Base-by-base conservation (phyloP, 352 stramenopile species). In the Globisporangium nunn region DNA sequence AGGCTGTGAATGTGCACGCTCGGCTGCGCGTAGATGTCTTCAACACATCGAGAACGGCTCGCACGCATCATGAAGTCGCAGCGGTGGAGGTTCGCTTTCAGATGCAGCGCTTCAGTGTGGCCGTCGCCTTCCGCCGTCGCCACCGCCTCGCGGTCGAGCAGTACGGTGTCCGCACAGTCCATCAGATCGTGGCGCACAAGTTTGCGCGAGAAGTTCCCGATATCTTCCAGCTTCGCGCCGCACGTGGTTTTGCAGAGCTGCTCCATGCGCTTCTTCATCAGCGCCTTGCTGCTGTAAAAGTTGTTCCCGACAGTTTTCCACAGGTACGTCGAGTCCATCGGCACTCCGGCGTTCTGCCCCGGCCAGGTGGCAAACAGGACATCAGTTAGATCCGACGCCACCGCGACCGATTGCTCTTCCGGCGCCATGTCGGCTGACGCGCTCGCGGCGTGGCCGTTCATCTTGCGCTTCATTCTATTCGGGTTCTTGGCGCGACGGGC, bases 331-430 rank as follows among this genome's bases (percentile, higher is more conserved):
- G 82, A 79, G 49, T 93, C 78, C 70, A 95, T 82, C 0, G 77
- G 68, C 18, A 69, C 78, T 0, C 85, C 85, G 31, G 78, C 77
- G 41, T 66, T 78, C 58, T 93, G 78, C 2, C 81, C 81, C 0
- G 84, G 84, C 85, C 85, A 95, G 12, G 81, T 83, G 2, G 72
- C 75, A 56, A 92, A 95, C n/a, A 95, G 62, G 8, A 91, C 75
- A 40, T 90, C 85, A 15, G 77, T 71, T 29, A 90, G 44, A 56
- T 92, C 78, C 12, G 62, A 57, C 4, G 54, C 49, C 4, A 52
- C 39, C n/a, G n/a, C n/a, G 18, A 72, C 57, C 1, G 47, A 41
- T 3, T 81, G n/a, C n/a, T n/a, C 72, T 6, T 77, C 64, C 11
- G 55, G 48, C 6, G 60, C 62, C 3, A 62, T 1, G 35, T 78